Evolutionary conservation across 441 rosid genomes (phyloP).

Genomic region (Kokia cookei): DNA sequence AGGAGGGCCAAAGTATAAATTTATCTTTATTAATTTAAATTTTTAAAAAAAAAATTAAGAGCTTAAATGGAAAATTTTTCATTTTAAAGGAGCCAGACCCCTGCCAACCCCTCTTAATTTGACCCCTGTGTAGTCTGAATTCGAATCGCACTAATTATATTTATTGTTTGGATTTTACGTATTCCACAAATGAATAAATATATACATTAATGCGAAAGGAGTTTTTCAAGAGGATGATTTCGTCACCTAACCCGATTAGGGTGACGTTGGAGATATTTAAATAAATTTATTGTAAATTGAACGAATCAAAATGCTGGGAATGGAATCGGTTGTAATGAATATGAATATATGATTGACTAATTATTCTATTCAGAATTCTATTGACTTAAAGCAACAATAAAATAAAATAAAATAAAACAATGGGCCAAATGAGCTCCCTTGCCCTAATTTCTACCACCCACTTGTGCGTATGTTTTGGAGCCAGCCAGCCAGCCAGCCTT

Average conservation of each 20-base stretch:
- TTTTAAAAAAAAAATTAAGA: no score
- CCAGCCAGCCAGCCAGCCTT: background rate
- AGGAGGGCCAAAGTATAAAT: no score
- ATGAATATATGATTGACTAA: constrained; percentile 11
- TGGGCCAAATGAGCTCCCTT: background rate
- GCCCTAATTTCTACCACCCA: background rate
- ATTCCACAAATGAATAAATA: no score
- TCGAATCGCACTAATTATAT: no score
- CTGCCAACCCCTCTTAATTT: no score
- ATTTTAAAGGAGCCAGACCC: no score
- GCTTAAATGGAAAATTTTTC: no score
- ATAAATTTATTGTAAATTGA: background rate
- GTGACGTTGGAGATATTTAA: constrained; percentile 16
- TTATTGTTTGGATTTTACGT: no score
- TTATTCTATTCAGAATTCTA: background rate
- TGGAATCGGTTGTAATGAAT: background rate
- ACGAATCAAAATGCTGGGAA: constrained; percentile 13
- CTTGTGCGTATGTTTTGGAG: background rate
- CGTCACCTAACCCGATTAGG: constrained; percentile 19
- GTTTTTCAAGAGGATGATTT: background rate
- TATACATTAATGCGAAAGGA: background rate
- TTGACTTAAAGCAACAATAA: background rate
- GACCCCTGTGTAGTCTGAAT: no score
- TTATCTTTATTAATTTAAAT: no score
- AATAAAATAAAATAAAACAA: background rate